phyloP scores from a whole-genome alignment of 139 green algal genomes.

The Coelastrella sp. region DNA sequence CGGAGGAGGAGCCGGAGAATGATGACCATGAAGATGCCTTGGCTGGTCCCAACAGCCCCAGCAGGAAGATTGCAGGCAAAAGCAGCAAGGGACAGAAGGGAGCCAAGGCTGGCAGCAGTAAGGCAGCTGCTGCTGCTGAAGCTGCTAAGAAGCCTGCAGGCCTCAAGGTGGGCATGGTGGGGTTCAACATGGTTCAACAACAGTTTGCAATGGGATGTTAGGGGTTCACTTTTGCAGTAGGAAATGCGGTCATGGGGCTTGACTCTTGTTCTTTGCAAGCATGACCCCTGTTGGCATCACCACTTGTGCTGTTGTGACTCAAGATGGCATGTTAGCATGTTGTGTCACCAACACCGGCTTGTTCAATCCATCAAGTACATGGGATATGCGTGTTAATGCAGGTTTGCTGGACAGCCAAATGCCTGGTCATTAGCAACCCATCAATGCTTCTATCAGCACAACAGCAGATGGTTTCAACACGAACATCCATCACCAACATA shows the following conservation, averaged over 20 bases:
- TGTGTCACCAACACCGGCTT: too few species aligned
- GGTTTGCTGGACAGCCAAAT: too few species aligned
- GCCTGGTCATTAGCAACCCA: too few species aligned
- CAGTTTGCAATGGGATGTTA: neutral
- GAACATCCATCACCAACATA: neutral
- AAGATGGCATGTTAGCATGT: too few species aligned
- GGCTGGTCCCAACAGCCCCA: slow-evolving; percentile 48
- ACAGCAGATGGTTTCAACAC: neutral
- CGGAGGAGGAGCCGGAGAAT: slow-evolving; percentile 79
- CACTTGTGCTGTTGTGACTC: too few species aligned
- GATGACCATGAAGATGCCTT: slow-evolving; percentile 64
- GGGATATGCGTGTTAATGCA: too few species aligned
- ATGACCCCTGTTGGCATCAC: too few species aligned
- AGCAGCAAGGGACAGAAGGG: slow-evolving; percentile 44
- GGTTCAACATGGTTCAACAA: neutral
- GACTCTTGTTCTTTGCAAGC: too few species aligned
- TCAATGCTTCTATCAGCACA: neutral
- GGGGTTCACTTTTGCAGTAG: too few species aligned
- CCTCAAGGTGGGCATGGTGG: slow-evolving; percentile 3
- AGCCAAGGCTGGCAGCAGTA: slow-evolving; percentile 3
- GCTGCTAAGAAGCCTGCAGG: neutral
- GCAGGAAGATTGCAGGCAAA: slow-evolving; percentile 27
- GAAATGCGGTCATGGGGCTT: too few species aligned
- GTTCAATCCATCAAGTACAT: too few species aligned
- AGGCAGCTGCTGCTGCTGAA: neutral